Evolutionary conservation across 257 asterid species (phyloP).

Genomic region (Solanum peruvianum): DNA sequence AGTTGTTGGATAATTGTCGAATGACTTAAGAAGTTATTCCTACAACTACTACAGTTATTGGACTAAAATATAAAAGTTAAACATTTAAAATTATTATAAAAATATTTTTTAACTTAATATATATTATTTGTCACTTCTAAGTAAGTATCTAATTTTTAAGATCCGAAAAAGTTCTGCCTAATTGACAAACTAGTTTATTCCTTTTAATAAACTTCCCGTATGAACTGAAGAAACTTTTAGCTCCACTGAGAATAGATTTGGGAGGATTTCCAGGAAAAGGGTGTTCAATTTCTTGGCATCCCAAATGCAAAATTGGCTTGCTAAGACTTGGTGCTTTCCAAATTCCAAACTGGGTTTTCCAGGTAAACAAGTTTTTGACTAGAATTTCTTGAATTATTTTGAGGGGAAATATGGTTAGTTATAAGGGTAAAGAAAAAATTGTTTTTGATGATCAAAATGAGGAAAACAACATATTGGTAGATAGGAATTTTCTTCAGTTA

Average conservation of each 20-base stretch:
- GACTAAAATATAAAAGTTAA: too few species aligned
- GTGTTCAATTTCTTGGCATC: not conserved
- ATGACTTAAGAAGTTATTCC: too few species aligned
- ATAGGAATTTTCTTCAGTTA: conserved; percentile 77
- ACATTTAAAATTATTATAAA: rapidly evolving
- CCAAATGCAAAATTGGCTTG: not conserved
- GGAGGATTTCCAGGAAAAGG: not conserved
- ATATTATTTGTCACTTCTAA: too few species aligned
- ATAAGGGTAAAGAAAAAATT: conserved; percentile 55
- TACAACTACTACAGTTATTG: too few species aligned
- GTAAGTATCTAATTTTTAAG: too few species aligned
- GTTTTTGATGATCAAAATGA: conserved; percentile 55
- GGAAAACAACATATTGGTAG: conserved; percentile 44
- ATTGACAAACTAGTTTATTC: too few species aligned
- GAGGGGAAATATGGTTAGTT: conserved; percentile 24
- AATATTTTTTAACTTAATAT: too few species aligned
- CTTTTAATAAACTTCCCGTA: not conserved
- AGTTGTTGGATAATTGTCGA: too few species aligned
- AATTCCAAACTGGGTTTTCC: not conserved
- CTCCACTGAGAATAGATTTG: not conserved
- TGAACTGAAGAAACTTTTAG: not conserved
- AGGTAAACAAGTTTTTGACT: not conserved
- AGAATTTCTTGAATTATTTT: conserved; percentile 33
- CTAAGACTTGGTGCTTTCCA: not conserved
- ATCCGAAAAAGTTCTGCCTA: too few species aligned